Base-by-base conservation (phyloP, 352 stramenopile species). In the Phytophthora megakarya region DNA sequence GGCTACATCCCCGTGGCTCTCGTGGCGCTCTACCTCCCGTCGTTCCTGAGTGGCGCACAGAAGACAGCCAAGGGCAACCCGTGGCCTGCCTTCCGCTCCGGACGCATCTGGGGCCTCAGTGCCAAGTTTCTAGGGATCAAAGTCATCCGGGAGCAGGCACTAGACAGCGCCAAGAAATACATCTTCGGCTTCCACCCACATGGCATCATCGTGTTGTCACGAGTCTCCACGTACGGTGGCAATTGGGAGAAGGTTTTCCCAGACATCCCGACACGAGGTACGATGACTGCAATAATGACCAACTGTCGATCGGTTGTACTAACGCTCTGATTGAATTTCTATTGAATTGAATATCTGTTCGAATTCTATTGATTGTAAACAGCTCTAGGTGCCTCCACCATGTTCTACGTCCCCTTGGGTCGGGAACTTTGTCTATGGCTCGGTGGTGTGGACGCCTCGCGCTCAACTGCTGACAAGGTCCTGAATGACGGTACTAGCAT, bases 111-210 rank as follows among this genome's bases (percentile, higher is more conserved):
- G 81, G 70, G 83, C 11, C 58, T 80, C 47, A 77, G 64, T 33
- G 61, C 76, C 57, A 76, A 81, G 49, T 85, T 76, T 45, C 73
- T 90, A 13, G 65, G 66, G 2, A 56, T 88, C 45, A 84, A 90
- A 63, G 58, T 90, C 50, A 75, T 92, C 39, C 81, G 84, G 5
- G 81, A 92, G 67, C 53, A 84, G 42, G 71, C 72, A 39, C 70
- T 92, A 25, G 84, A 92, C 52, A 61, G 63, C 30, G 73, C 35
- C 35, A 87, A 90, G 70, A 86, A 84, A 62, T 90, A 88, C 68
- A 74, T 92, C 35, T 92, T 92, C 51, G 81, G 75, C 42, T 90
- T 78, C 57, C 81, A 93, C 51, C 84, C 84, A 19, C 84, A 92
- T 52, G 84, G 81, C 23, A 90, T 92, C 67, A 82, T 92, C 43